Base-by-base conservation (phyloP, 495 filamentous ascomycete species). In the Parathielavia appendiculata region DNA sequence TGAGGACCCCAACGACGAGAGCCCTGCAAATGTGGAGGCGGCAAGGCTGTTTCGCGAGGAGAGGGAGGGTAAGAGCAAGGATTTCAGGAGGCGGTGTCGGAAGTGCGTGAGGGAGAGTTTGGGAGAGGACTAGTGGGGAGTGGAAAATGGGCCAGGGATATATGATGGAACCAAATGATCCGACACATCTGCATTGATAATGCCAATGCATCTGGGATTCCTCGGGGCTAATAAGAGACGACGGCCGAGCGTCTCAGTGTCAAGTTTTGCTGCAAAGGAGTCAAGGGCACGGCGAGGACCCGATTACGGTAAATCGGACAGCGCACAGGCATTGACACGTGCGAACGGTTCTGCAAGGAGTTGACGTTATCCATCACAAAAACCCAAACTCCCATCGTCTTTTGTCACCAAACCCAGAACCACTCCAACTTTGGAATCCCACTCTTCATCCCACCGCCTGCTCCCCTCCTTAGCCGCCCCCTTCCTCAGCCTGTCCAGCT, bases 21-120 rank as follows among this genome's bases (percentile, higher is more conserved):
- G 87, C 64, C 90, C 95, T 1, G 93, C 93, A 2, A 97, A 98
- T 67, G 82, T 97, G 10, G 93, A 98, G 69, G 93, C 93, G 1
- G 92, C 91, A 12, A 77, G 86, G 46, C 64, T 97, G 70, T 88
- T 95, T 84, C 79, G 93, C 26, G 90, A 92, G 64, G 88, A 97
- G 66, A 76, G 82, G 52, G 83, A 79, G 54, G 76, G 77, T 5
- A 67, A 68, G 36, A 71, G 70, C 17, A 76, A 83, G 64, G 90
- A 92, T 54, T 95, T 92, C 63, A 81, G 86, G 74, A 89, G 83
- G 74, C 70, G 83, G 39, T 89, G 88, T 61, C 75, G 89, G 61
- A 83, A 82, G 73, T 87, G 86, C 66, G 92, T 97, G 6, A 78
- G 90, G 69, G 86, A 86, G 69, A 97, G 92, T 67, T 71, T 92